These are phyloP conservation scores for Backusella parvicylindrica DNA, from an alignment of 192 early-diverging fungal species.

Conservation along the genomic window DNA sequence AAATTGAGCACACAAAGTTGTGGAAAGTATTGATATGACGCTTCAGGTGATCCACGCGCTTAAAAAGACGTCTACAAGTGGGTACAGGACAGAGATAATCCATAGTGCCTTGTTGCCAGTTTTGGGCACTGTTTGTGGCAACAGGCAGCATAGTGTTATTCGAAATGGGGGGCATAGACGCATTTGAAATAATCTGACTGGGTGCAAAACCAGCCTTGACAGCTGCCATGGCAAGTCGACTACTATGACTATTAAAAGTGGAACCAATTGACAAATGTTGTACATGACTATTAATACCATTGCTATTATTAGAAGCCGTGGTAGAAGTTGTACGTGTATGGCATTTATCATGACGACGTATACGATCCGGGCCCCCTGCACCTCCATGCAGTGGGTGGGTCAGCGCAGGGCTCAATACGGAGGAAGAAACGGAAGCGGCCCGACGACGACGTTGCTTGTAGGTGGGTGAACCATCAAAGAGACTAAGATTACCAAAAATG, in stretches of 20 bases:
- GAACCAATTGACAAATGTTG: neutral
- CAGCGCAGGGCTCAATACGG: neutral
- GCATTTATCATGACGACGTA: constrained; percentile 25
- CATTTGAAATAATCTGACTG: neutral
- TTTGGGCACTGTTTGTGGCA: neutral
- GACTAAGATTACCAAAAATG: constrained; percentile 52
- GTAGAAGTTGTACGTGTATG: constrained; percentile 24
- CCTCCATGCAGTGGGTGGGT: neutral
- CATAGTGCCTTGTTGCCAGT: neutral
- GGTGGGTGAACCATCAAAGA: constrained; percentile 67
- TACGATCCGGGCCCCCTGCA: constrained; percentile 15
- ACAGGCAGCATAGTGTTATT: neutral
- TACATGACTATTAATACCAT: neutral
- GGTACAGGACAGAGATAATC: constrained; percentile 3
- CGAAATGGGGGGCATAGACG: neutral
- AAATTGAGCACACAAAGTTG: constrained; percentile 5
- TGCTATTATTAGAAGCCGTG: neutral
- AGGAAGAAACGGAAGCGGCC: constrained; percentile 40
- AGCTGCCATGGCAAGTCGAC: constrained; percentile 25
- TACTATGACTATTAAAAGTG: neutral
- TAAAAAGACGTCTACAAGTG: neutral
- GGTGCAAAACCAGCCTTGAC: constrained; percentile 16
- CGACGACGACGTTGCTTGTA: constrained; percentile 71
- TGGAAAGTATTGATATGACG: neutral
- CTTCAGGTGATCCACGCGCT: neutral